Percentiles rank a stretch among this genome's conserved stretches.
Conservation (phyloP, 768 basidiomycete genomes). For the Naganishia friedmannii region DNA sequence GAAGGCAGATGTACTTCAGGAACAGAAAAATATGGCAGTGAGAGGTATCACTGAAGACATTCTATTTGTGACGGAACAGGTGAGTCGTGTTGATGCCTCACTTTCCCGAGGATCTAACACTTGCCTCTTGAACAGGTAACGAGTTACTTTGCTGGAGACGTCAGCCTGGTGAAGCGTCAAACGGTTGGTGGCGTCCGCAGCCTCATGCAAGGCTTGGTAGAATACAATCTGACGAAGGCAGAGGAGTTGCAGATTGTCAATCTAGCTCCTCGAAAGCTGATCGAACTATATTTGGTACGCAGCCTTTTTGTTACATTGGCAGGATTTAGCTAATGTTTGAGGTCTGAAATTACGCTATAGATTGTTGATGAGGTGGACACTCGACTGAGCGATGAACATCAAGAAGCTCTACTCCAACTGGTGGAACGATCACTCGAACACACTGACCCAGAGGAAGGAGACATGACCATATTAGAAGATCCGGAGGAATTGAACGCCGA, state of each 20-base stretch:
- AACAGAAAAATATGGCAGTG: constrained; percentile 60
- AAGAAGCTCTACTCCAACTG: constrained; percentile 64
- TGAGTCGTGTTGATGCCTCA: constrained; percentile 46
- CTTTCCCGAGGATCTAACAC: background rate
- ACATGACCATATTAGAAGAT: constrained; percentile 33
- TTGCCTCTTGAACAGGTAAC: constrained; percentile 62
- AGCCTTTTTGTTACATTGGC: background rate
- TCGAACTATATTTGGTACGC: constrained; percentile 85
- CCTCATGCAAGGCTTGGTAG: constrained; percentile 66
- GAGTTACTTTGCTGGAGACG: constrained; percentile 72
- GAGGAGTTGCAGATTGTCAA: constrained; percentile 94
- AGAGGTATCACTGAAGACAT: constrained; percentile 74
- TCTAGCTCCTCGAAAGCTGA: constrained; percentile 72
- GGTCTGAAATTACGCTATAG: constrained; percentile 53
- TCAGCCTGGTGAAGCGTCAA: constrained; percentile 68
- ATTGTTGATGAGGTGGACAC: constrained; percentile 89
- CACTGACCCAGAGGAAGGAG: constrained; percentile 30
- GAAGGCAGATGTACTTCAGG: constrained; percentile 59
- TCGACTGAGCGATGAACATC: constrained; percentile 64
- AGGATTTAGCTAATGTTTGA: too few species aligned
- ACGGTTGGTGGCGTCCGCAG: constrained; percentile 63
- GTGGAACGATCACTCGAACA: constrained; percentile 53
- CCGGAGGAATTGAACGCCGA: constrained; percentile 27
- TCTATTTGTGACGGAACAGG: constrained; percentile 81
- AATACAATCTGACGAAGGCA: constrained; percentile 75